Conservation (phyloP, 441 rosid species). For the Pelargonium exstipulatum region DNA sequence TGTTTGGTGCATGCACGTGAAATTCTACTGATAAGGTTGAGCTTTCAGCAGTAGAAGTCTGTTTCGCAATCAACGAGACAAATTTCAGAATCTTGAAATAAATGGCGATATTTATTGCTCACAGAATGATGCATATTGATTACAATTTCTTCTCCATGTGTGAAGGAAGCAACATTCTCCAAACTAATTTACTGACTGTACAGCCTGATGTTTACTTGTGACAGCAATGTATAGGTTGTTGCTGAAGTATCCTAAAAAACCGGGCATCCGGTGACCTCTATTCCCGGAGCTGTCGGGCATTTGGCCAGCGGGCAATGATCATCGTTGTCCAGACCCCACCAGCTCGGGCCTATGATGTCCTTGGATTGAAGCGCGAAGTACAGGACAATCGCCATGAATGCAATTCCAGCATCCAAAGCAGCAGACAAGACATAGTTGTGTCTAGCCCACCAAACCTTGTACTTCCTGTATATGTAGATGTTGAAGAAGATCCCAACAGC, state of each 20-base stretch:
- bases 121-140: no score
- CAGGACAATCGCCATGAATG: background rate
- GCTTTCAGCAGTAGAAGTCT: no score
- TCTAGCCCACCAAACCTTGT: background rate
- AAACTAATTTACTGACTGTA: no score
- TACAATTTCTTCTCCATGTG: no score
- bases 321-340: background rate
- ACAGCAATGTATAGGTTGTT: no score
- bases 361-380: background rate
- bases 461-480: background rate
- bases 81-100: no score
- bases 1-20: no score
- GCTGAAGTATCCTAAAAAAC: background rate
- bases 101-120: no score
- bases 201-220: no score
- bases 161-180: no score
- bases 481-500: conserved; percentile 1
- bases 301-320: background rate
- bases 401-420: background rate
- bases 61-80: no score
- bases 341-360: background rate
- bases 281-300: background rate
- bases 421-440: background rate
- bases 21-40: no score
- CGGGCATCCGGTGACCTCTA: background rate